phyloP scores from a whole-genome alignment of 1,284 basidiomycete species.

The Sanghuangporus sanghuang region DNA sequence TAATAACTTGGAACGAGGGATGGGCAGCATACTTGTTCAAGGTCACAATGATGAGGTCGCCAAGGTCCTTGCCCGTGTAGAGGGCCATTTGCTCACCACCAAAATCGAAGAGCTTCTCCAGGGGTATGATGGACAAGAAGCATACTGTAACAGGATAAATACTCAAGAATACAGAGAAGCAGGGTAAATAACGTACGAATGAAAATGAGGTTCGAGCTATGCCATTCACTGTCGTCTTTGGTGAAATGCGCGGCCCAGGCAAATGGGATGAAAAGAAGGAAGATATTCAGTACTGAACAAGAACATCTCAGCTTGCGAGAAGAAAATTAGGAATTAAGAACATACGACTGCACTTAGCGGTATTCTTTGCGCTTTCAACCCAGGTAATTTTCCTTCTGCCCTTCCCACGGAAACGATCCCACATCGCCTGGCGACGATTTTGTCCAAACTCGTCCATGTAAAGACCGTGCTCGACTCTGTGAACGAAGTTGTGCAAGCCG shows the following conservation, averaged over 20 bases:
- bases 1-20: background rate
- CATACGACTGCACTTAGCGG: constrained; percentile 50
- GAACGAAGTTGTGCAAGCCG: constrained; percentile 5
- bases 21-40: constrained; percentile 27
- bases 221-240: constrained; percentile 10
- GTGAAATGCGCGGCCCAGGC: constrained; percentile 57
- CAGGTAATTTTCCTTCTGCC: constrained; percentile 44
- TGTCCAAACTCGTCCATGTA: background rate
- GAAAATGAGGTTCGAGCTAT: constrained; percentile 27
- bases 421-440: constrained; percentile 27
- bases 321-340: constrained; percentile 11
- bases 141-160: constrained; percentile 37
- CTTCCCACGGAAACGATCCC: constrained; percentile 46
- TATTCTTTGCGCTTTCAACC: constrained; percentile 39
- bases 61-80: constrained; percentile 22
- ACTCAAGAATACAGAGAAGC: constrained; percentile 35
- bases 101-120: constrained; percentile 25
- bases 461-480: constrained; percentile 6
- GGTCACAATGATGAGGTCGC: constrained; percentile 25
- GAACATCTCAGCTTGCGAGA: background rate
- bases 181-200: constrained; percentile 28
- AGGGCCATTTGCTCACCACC: constrained; percentile 24
- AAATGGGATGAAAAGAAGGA: constrained; percentile 57
- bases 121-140: constrained; percentile 22
- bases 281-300: constrained; percentile 48